Percentiles rank a stretch among this genome's conserved stretches.
Evolutionary conservation across 1,284 basidiomycete species (phyloP).

Genomic region (Leccinum fallax): DNA sequence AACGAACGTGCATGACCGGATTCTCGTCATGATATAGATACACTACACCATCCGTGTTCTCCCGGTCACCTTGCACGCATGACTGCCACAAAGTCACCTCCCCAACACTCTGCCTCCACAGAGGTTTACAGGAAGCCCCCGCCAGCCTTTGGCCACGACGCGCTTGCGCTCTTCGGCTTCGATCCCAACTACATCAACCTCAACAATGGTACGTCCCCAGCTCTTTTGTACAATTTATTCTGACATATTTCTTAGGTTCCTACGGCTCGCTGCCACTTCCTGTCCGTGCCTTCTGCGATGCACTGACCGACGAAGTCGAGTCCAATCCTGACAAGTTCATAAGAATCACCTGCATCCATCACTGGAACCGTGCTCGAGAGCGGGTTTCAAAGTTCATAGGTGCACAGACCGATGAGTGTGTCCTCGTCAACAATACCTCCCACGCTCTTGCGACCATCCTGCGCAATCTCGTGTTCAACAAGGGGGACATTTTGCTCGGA

Average conservation of each 20-base stretch:
- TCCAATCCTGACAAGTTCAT: slow-evolving; percentile 66
- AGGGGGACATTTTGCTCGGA: slow-evolving; percentile 50
- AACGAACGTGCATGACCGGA: too few species aligned
- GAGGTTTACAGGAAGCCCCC: slow-evolving; percentile 29
- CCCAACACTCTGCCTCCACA: neutral
- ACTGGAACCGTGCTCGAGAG: slow-evolving; percentile 41
- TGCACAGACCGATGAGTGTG: slow-evolving; percentile 56
- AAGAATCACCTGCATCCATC: slow-evolving; percentile 43
- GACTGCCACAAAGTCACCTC: neutral
- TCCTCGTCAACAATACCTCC: slow-evolving; percentile 67
- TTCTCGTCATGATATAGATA: neutral
- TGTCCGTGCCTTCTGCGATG: slow-evolving; percentile 54
- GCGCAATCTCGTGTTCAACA: slow-evolving; percentile 54
- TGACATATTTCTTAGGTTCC: slow-evolving; percentile 47
- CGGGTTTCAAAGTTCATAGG: slow-evolving; percentile 57
- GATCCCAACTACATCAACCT: slow-evolving; percentile 60
- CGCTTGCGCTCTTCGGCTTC: slow-evolving; percentile 56
- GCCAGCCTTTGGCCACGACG: slow-evolving; percentile 55
- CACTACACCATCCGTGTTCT: neutral
- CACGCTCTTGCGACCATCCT: slow-evolving; percentile 70
- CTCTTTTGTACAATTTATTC: neutral
- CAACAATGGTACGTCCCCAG: slow-evolving; percentile 54
- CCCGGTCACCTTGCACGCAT: neutral
- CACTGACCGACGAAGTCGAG: slow-evolving; percentile 54
- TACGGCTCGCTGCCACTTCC: slow-evolving; percentile 69